Evolutionary conservation across 345 rosid species (phyloP).

Genomic region (Bretschneidera sinensis): DNA sequence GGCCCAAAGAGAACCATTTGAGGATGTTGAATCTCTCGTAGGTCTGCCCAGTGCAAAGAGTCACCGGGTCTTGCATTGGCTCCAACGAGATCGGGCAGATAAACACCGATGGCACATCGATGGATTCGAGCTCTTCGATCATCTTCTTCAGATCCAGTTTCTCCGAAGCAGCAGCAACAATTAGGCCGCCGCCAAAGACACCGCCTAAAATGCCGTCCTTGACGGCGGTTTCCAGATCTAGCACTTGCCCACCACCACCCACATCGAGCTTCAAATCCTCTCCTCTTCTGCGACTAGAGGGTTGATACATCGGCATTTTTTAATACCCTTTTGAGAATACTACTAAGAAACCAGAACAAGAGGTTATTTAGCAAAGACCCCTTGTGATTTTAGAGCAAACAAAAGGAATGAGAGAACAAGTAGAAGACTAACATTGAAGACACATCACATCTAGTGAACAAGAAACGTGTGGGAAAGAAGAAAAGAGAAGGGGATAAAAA

Average conservation of each 20-base stretch:
- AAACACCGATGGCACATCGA: conserved; percentile 55
- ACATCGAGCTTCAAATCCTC: conserved; percentile 35
- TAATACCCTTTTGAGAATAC: conserved; percentile 4
- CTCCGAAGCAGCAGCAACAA: conserved; percentile 23
- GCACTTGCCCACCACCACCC: conserved; percentile 54
- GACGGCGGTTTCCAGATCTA: conserved; percentile 71
- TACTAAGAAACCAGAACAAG: neutral
- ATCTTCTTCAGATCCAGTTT: conserved; percentile 62
- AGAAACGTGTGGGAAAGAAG: conserved; percentile 19
- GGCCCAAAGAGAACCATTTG: conserved; percentile 59
- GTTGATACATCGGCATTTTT: conserved; percentile 53
- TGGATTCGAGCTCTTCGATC: conserved; percentile 55
- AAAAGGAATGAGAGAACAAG: conserved; percentile 6
- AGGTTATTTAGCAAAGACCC: conserved; percentile 13
- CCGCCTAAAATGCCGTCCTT: conserved; percentile 72
- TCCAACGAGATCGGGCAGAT: conserved; percentile 67
- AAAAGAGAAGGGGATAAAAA: neutral
- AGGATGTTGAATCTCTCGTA: conserved; percentile 62
- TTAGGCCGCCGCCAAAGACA: conserved; percentile 31
- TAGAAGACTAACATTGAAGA: conserved; percentile 10
- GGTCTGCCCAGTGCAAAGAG: conserved; percentile 75
- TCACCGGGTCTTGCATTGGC: conserved; percentile 74
- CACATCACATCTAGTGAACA: conserved; percentile 3
- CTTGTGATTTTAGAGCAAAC: neutral
- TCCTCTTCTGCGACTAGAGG: conserved; percentile 24